Conservation (phyloP, 192 early-diverging fungal genomes). For the Podila horticola region DNA sequence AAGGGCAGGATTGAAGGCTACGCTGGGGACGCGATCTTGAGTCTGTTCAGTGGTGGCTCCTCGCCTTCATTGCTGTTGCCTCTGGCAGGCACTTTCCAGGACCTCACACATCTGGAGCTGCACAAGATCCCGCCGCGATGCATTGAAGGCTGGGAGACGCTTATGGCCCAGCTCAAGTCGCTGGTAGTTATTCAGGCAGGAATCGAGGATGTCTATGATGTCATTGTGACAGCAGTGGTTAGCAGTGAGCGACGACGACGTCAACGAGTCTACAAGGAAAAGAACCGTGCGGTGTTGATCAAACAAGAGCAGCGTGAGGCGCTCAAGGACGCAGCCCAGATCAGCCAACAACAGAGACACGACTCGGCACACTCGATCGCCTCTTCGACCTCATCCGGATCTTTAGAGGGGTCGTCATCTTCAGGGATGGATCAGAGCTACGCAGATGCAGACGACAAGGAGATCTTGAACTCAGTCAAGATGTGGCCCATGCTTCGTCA, state of each 20-base stretch:
- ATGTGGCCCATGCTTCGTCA: conserved; percentile 55
- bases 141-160: conserved; percentile 57
- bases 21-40: conserved; percentile 24
- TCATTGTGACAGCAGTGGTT: conserved; percentile 54
- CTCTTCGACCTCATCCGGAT: not conserved
- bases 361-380: conserved; percentile 1
- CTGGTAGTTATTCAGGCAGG: conserved; percentile 53
- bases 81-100: conserved; percentile 40
- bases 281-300: conserved; percentile 19
- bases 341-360: conserved; percentile 1
- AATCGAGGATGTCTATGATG: conserved; percentile 59
- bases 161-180: conserved; percentile 52
- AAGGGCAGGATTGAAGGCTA: conserved; percentile 47
- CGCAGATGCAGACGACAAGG: conserved; percentile 16
- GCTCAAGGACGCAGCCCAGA: conserved; percentile 31
- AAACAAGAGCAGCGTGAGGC: conserved; percentile 46
- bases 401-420: not conserved
- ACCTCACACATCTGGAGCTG: conserved; percentile 59
- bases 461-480: conserved; percentile 28
- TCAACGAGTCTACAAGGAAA: conserved; percentile 9
- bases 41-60: conserved; percentile 9
- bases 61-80: conserved; percentile 37
- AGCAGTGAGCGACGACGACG: conserved; percentile 46
- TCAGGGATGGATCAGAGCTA: not conserved
- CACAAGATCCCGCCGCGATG: conserved; percentile 54